Conservation (phyloP, 140 eudicot species). For the Ambrosia hybrid region DNA sequence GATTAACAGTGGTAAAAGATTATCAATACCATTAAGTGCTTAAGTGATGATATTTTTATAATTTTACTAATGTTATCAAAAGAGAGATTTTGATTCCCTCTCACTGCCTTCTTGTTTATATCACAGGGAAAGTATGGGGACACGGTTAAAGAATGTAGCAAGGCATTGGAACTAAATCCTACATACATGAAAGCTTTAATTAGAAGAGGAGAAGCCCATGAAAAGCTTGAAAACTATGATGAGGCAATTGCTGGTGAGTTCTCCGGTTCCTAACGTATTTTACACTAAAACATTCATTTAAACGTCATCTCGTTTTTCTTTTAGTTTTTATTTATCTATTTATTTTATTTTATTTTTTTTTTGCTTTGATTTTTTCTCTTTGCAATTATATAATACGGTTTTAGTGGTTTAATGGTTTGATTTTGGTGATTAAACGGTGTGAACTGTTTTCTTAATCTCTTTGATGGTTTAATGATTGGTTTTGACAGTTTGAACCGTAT, state of each 20-base stretch:
- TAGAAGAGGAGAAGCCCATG: slow-evolving; percentile 89
- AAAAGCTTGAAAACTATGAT: slow-evolving; percentile 84
- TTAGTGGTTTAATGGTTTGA: neutral
- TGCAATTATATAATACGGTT: neutral
- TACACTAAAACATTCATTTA: neutral
- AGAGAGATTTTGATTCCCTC: neutral
- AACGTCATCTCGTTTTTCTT: neutral
- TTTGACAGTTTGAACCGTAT: too few relatives aligned
- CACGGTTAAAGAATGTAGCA: slow-evolving; percentile 80
- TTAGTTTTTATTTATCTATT: too few relatives aligned
- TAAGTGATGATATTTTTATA: neutral
- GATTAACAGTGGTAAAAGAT: too few relatives aligned
- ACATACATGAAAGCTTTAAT: slow-evolving; percentile 66
- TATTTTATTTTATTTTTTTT: too few relatives aligned
- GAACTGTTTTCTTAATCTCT: neutral
- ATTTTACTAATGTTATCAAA: neutral
- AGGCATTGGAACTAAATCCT: slow-evolving; percentile 80
- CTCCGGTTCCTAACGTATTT: neutral
- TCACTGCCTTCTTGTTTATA: neutral
- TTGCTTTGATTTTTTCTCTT: too few relatives aligned
- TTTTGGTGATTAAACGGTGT: neutral
- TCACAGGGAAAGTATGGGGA: slow-evolving; percentile 75
- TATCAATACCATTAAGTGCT: too few relatives aligned
- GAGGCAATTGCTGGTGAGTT: slow-evolving; percentile 79
- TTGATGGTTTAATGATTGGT: too few relatives aligned